phyloP scores from a whole-genome alignment of 75 land plant species.

The Picea sitchensis region DNA sequence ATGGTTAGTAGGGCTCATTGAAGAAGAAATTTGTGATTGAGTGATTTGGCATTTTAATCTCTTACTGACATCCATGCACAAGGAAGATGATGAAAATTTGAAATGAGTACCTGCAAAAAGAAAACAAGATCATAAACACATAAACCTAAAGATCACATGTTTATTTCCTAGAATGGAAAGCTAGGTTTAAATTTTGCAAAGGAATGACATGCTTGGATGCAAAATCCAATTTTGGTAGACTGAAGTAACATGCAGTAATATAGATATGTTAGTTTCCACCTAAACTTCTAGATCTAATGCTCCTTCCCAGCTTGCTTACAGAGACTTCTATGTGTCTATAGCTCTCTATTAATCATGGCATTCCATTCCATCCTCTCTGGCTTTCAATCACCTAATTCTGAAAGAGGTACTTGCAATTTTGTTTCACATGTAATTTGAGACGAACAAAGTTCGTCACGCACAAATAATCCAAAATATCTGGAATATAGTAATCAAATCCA shows the following conservation, averaged over 20 bases:
- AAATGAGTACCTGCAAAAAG: neutral
- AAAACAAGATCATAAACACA: neutral
- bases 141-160: neutral
- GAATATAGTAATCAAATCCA: no score
- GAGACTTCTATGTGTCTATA: neutral
- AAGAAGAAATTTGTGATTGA: neutral
- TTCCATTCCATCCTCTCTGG: no score
- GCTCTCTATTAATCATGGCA: no score
- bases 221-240: neutral
- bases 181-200: neutral
- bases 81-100: slow-evolving; percentile 4
- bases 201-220: neutral
- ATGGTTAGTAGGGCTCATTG: neutral
- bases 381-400: no score
- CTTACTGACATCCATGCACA: neutral
- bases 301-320: neutral
- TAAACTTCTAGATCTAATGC: neutral
- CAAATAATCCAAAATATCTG: no score
- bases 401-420: no score
- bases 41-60: no score
- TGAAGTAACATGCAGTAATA: neutral
- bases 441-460: no score
- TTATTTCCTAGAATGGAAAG: neutral
- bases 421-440: neutral
- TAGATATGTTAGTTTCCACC: neutral